Base-by-base conservation (phyloP, 805 yeast species). In the Candida montana region DNA sequence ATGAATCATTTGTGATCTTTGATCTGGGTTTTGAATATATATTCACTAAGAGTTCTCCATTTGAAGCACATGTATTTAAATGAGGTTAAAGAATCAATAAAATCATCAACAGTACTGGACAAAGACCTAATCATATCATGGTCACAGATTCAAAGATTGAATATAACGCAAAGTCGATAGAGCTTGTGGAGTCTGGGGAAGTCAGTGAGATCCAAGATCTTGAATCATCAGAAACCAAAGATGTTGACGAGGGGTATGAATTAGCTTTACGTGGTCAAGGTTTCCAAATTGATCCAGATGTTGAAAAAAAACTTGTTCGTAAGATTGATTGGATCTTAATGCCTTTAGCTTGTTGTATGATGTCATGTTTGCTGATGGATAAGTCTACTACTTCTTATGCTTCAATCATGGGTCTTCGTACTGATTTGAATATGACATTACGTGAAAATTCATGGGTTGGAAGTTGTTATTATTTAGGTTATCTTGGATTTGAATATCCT, bases 401-500 rank as follows among this genome's bases (percentile, higher is more conserved):
- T 1, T 69, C 80, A 6, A 69, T 78, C 30, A 65, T 72, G 71
- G 82, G 78, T 35, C 59, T 72, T 37, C 59, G 64, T 47, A 56
- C 51, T 8, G 80, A 68, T 44, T 58, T 68, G 48, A 61, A 62
- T 44, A 75, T 76, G 76, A 47, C 49, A 41, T 75, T 71, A 31
- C 58, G 46, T 27, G 58, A 67, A 54, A 71, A 75, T 51, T 58
- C 75, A 37, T 75, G 83, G 80, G 61, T 72, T 13, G 76, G 81
- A n/a, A 68, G 81, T 1, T 70, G 77, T 8, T 80, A 79, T 49
- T 79, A 79, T 52, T 56, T 83, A 31, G 90, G 89, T 3, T 83
- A 81, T 54, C 57, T 83, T 37, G 65, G 63, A 8, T 80, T 77
- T 52, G 81, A 77, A 49, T 60, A 73, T 41, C 75, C 79, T 5